Evolutionary conservation across 495 filamentous ascomycete species (phyloP).

Genomic region (Neurospora tetrasperma): DNA sequence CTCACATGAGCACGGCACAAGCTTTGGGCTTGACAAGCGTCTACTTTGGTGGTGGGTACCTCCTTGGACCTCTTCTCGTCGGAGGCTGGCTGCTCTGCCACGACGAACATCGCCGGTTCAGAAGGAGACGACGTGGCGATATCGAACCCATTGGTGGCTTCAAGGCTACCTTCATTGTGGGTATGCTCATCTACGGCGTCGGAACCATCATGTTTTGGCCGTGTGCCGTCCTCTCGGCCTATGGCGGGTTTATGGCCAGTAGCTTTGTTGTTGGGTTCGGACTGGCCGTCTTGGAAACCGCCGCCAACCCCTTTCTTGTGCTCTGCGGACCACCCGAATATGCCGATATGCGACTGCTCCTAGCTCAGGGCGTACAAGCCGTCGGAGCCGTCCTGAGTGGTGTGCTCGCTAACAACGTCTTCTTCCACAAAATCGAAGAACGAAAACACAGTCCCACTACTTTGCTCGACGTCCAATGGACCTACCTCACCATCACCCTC

Average conservation of each 20-base stretch:
- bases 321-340: conserved; percentile 49
- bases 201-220: conserved; percentile 55
- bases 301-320: conserved; percentile 46
- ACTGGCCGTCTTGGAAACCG: conserved; percentile 61
- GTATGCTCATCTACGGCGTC: conserved; percentile 43
- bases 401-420: conserved; percentile 56
- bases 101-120: conserved; percentile 36
- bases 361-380: conserved; percentile 60
- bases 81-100: conserved; percentile 55
- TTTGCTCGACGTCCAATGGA: conserved; percentile 64
- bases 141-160: conserved; percentile 36
- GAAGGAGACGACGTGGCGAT: conserved; percentile 1
- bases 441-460: conserved; percentile 11
- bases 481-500: conserved; percentile 62
- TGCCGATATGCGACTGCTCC: conserved; percentile 48
- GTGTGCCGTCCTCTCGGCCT: conserved; percentile 45
- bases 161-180: conserved; percentile 56
- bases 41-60: conserved; percentile 46
- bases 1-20: conserved; percentile 24
- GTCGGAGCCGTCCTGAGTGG: conserved; percentile 56
- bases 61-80: conserved; percentile 54
- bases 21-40: conserved; percentile 28
- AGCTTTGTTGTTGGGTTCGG: conserved; percentile 64
- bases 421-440: conserved; percentile 37
- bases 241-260: conserved; percentile 58